Evolutionary conservation across 1,284 basidiomycete species (phyloP), one percentile per base, ranked within the genome.

Genomic region (Paramarasmius palmivorus): DNA sequence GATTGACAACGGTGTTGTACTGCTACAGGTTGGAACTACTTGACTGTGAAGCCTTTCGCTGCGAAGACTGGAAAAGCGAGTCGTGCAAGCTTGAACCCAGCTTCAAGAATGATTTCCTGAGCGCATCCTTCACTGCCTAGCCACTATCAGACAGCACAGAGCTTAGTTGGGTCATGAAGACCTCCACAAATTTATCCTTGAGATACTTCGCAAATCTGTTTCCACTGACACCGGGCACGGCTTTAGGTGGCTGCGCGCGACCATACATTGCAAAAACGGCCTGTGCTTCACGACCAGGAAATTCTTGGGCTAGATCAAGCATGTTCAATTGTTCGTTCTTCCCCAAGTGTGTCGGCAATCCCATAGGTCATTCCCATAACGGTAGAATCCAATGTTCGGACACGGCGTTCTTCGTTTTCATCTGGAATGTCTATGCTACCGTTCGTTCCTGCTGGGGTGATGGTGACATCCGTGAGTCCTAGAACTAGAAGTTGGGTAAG

Each of bases 251-350:
- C 29, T 87, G 81, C 2, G 86, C 78, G 1, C 87, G 81, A 29
- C 93, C 95, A 68, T 99, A 98, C 83, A 99, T 93, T 17, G 95
- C 97, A 64, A 99, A 96, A 23, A 99, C 76, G n/a, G 92, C 93
- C 70, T 97, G 92, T 62, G 88, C 82, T 42, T 84, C 79, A 53
- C 78, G 75, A 34, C 84, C 87, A 8, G 91, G 84, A 73, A 96
- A 98, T 59, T 91, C 82, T 19, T 94, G 84, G 5, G 96, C 95
- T 20, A 98, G 79, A 69, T 99, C 96, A 60, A 97, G 84, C 85
- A 97, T 94, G 51, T 86, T 90, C 38, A 98, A 79, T 50, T 86
- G 81, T 49, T 92, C 89, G 49, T 83, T 79, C 55, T 77, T 77
- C 32, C n/a, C 95, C 94, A 35, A 99, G 76, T n/a, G 92, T 92